A percentile compares a stretch with the other conserved stretches of the same genome.
phyloP scores from a whole-genome alignment of 2,329 filamentous ascomycete genomes.

The Fusarium acutatum region DNA sequence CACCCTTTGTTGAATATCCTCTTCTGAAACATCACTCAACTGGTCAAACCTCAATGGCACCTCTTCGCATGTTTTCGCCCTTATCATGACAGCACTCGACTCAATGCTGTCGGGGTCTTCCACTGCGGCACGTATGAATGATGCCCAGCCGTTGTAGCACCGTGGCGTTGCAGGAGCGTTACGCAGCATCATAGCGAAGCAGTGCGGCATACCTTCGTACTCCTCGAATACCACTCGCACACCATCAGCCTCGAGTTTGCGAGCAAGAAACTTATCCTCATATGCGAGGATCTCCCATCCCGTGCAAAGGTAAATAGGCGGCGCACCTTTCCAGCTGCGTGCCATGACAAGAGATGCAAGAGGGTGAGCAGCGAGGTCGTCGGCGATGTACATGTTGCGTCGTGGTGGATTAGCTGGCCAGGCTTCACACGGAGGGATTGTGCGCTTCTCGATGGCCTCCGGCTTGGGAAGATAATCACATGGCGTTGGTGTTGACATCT shows the following conservation, averaged over 20 bases:
- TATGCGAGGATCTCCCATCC: conserved; percentile 79
- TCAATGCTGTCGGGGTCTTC: conserved; percentile 45
- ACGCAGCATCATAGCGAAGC: conserved; percentile 69
- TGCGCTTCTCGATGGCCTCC: conserved; percentile 42
- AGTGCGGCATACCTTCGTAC: conserved; percentile 84
- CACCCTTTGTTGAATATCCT: conserved; percentile 54
- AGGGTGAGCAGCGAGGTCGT: conserved; percentile 68
- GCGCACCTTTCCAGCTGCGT: conserved; percentile 66
- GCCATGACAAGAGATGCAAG: conserved; percentile 71
- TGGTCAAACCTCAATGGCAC: conserved; percentile 52
- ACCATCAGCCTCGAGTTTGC: conserved; percentile 62
- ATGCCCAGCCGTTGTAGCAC: conserved; percentile 64
- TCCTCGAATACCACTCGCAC: conserved; percentile 73
- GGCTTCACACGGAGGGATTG: conserved; percentile 55
- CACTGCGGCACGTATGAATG: conserved; percentile 61
- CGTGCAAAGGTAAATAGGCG: conserved; percentile 73
- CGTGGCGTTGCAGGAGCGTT: conserved; percentile 54
- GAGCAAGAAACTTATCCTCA: conserved; percentile 69
- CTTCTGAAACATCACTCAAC: conserved; percentile 54
- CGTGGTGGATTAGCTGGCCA: conserved; percentile 68
- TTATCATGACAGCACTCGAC: conserved; percentile 56
- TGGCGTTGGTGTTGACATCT: conserved; percentile 36
- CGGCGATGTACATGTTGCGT: conserved; percentile 62
- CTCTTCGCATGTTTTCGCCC: conserved; percentile 62
- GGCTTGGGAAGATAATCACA: conserved; percentile 61